phyloP scores from a whole-genome alignment of 345 rosid species.

The Iberis pinnata region DNA sequence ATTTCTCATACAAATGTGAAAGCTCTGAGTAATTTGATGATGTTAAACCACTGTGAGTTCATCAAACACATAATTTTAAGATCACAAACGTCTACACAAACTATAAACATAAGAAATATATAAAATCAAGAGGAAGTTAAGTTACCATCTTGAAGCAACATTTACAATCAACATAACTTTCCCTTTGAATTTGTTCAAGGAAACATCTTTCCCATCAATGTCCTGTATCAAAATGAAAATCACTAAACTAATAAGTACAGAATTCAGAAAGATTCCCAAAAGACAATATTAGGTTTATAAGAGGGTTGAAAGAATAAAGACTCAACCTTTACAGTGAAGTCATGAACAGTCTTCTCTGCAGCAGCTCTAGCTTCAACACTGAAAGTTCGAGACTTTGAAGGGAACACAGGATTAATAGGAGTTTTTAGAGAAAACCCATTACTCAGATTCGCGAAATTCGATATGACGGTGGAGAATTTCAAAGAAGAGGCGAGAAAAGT shows the following conservation, averaged over 20 bases:
- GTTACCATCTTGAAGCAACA: slow-evolving; percentile 91
- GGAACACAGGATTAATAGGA: slow-evolving; percentile 29
- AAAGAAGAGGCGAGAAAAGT: slow-evolving; percentile 33
- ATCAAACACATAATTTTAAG: slow-evolving; percentile 22
- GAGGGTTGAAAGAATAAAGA: not conserved
- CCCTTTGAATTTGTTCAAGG: slow-evolving; percentile 74
- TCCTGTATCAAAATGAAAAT: slow-evolving; percentile 44
- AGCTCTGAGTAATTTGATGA: slow-evolving; percentile 84
- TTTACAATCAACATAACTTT: slow-evolving; percentile 80
- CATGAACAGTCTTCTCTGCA: slow-evolving; percentile 58
- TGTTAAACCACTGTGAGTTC: slow-evolving; percentile 60
- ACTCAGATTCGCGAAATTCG: slow-evolving; percentile 43
- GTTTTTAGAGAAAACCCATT: slow-evolving; percentile 41
- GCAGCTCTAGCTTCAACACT: slow-evolving; percentile 63
- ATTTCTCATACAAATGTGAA: slow-evolving; percentile 69
- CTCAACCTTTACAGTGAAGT: slow-evolving; percentile 71
- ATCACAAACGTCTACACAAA: not conserved
- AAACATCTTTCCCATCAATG: slow-evolving; percentile 70
- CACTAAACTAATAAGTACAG: not conserved
- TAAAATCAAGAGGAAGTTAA: not conserved
- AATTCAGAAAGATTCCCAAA: not conserved
- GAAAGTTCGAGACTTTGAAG: slow-evolving; percentile 34
- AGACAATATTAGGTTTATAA: not conserved
- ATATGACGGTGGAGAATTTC: slow-evolving; percentile 40
- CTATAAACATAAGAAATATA: not conserved